Base-by-base conservation (phyloP, 129 eudicot species). In the Flaveria bidentis region DNA sequence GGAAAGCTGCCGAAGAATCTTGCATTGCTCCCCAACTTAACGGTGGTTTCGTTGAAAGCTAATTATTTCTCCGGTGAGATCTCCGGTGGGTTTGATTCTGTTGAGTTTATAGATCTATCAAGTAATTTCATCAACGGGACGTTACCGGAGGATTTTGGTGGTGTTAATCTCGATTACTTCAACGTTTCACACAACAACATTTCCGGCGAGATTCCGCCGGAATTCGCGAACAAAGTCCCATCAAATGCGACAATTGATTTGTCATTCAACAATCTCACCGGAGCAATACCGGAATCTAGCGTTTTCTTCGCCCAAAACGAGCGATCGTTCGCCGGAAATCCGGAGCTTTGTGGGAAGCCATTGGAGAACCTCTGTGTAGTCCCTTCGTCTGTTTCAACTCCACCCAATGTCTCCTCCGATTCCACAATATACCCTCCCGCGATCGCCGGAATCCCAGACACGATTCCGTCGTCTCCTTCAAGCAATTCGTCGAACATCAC, bases 371-470 rank as follows among this genome's bases (percentile, higher is more conserved):
- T 82, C 10, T 95, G 99, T 28, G 83, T 85, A 11, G 77, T 89
- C 39, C 96, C 97, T 26, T 87, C 96, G 0, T 76, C 86, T 1
- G 73, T 69, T 18, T 73, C 96, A 0, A 39, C 79, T 18, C 78
- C 67, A n/a, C 89, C 99, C 0, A 87, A 85, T 52, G 81, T 82
- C 30, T 67, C 96, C 2, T 74, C 68, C 9, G 77, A 64, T 39
- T 56, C 85, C 2, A 58, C 86, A 12, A 86, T 81, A 4, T 89
- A 87, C 23, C 87, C 98, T 14, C 99, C 99, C 4, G 99, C 99
- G 3, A 84, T 95, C 18, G 99, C 99, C 74, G 99, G 92, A 2
- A 89, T 95, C 18, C 99, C 99, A 6, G 84, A 89, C 20, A 78
- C 86, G 2, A 73, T 87, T 10, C 82, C 82, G 0, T 78, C 80